A percentile compares a stretch with the other conserved stretches of the same genome.
Evolutionary conservation across 192 early-diverging fungal genomes (phyloP).

Genomic region (Allomyces javanicus): DNA sequence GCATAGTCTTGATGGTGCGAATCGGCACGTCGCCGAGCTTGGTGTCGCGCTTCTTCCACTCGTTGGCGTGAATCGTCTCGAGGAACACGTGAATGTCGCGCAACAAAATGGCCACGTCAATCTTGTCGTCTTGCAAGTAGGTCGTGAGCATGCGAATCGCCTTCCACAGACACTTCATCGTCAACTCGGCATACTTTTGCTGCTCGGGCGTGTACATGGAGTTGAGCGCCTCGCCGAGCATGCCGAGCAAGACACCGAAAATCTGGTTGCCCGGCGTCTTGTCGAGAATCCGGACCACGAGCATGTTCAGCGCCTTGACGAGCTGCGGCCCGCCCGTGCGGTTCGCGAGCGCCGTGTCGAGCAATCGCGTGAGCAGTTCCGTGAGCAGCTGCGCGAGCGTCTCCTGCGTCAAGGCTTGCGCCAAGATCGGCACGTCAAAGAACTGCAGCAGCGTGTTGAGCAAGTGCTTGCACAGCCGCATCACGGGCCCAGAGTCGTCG

Average conservation of each 20-base stretch:
- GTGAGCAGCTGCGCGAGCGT: slow-evolving; percentile 46
- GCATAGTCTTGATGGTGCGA: slow-evolving; percentile 82
- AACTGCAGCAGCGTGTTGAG: slow-evolving; percentile 54
- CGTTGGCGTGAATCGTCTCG: slow-evolving; percentile 49
- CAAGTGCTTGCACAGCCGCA: slow-evolving; percentile 59
- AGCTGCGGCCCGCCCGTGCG: slow-evolving; percentile 38
- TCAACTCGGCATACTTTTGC: slow-evolving; percentile 63
- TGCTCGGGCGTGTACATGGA: slow-evolving; percentile 24
- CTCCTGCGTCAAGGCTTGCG: slow-evolving; percentile 36
- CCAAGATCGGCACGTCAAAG: slow-evolving; percentile 49
- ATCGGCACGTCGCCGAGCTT: slow-evolving; percentile 81
- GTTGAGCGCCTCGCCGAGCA: slow-evolving; percentile 37
- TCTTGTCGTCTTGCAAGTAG: slow-evolving; percentile 44
- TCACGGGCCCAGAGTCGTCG: slow-evolving; percentile 24
- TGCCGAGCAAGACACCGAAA: slow-evolving; percentile 50
- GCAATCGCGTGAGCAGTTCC: slow-evolving; percentile 56
- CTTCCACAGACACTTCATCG: slow-evolving; percentile 96
- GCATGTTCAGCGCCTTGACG: slow-evolving; percentile 55
- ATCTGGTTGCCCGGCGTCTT: slow-evolving; percentile 63
- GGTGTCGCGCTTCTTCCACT: slow-evolving; percentile 64
- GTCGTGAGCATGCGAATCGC: slow-evolving; percentile 39
- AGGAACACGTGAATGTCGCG: slow-evolving; percentile 68
- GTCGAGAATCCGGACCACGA: slow-evolving; percentile 81
- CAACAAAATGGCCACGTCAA: slow-evolving; percentile 48
- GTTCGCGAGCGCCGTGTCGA: slow-evolving; percentile 51